phyloP scores from a whole-genome alignment of 805 yeast genomes.

The Saccharomycopsis vini region DNA sequence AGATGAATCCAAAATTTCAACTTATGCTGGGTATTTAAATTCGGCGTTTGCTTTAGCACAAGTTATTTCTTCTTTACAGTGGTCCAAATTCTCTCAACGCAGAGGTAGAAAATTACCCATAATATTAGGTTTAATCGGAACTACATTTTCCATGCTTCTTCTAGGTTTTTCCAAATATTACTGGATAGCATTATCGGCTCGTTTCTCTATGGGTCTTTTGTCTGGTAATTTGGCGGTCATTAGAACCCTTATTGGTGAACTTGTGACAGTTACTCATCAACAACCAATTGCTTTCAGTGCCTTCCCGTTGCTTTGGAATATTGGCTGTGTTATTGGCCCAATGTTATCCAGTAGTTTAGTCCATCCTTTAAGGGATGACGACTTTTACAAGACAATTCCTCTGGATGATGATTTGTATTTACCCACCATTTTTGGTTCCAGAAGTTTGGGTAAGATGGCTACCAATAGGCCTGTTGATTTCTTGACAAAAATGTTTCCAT shows the following conservation, averaged over 20 bases:
- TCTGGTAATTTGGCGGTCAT: slow-evolving; percentile 62
- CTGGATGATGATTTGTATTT: background rate
- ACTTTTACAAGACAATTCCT: slow-evolving; percentile 11
- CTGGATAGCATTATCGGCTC: slow-evolving; percentile 43
- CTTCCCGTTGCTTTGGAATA: slow-evolving; percentile 52
- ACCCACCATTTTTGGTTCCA: background rate
- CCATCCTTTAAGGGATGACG: slow-evolving; percentile 30
- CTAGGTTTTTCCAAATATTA: slow-evolving; percentile 49
- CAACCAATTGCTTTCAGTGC: slow-evolving; percentile 57
- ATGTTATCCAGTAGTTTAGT: slow-evolving; percentile 47
- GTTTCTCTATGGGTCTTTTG: slow-evolving; percentile 45
- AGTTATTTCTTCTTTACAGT: slow-evolving; percentile 45
- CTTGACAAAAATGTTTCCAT: slow-evolving; percentile 16
- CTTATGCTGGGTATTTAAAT: slow-evolving; percentile 53
- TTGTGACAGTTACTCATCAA: slow-evolving; percentile 44
- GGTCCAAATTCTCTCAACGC: slow-evolving; percentile 50
- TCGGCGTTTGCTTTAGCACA: slow-evolving; percentile 57
- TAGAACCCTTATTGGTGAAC: slow-evolving; percentile 53
- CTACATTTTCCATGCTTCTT: slow-evolving; percentile 36
- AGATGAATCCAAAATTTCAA: slow-evolving; percentile 44
- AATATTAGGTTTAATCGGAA: slow-evolving; percentile 43
- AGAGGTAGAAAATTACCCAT: slow-evolving; percentile 51
- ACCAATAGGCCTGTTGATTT: background rate
- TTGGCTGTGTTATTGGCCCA: slow-evolving; percentile 56
- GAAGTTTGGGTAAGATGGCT: slow-evolving; percentile 7